These are phyloP conservation scores for Starmera quercuum DNA, from an alignment of 805 yeast species.

Conservation along the genomic window DNA sequence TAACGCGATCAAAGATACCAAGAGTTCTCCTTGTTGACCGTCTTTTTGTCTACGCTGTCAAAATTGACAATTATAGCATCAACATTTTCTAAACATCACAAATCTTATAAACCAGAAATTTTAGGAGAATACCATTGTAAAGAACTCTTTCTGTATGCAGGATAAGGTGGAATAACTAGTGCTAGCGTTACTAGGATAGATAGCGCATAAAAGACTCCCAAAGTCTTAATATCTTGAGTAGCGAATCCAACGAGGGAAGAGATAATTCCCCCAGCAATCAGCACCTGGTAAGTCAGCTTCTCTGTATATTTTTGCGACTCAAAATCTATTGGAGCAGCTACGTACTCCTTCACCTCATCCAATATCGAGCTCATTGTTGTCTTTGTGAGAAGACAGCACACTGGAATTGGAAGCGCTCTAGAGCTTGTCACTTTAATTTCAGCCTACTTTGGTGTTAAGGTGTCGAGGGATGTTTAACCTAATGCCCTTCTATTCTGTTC, in stretches of 20 bases:
- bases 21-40: too few species aligned
- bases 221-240: conserved; percentile 33
- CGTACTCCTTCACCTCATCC: conserved; percentile 17
- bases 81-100: conserved; percentile 6
- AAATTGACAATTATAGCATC: conserved; percentile 11
- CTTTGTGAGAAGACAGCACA: too few species aligned
- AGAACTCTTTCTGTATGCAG: conserved; percentile 42
- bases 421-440: too few species aligned
- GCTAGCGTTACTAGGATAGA: conserved; percentile 26
- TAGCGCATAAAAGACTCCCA: conserved; percentile 32
- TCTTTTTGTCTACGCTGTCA: too few species aligned
- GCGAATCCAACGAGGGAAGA: conserved; percentile 42
- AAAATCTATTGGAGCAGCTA: conserved; percentile 26
- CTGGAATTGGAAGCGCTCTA: too few species aligned
- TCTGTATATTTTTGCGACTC: conserved; percentile 20
- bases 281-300: conserved; percentile 7
- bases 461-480: too few species aligned
- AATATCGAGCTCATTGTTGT: conserved; percentile 25
- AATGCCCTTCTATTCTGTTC: too few species aligned
- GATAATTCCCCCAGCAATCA: conserved; percentile 20
- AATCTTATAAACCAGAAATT: conserved; percentile 7
- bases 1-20: too few species aligned
- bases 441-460: too few species aligned
- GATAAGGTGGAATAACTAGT: conserved; percentile 51
- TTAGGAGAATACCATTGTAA: conserved; percentile 36